These are phyloP conservation scores for Chlorophyllum brunneum DNA, from an alignment of 768 basidiomycete genomes.

Conservation along the genomic window DNA sequence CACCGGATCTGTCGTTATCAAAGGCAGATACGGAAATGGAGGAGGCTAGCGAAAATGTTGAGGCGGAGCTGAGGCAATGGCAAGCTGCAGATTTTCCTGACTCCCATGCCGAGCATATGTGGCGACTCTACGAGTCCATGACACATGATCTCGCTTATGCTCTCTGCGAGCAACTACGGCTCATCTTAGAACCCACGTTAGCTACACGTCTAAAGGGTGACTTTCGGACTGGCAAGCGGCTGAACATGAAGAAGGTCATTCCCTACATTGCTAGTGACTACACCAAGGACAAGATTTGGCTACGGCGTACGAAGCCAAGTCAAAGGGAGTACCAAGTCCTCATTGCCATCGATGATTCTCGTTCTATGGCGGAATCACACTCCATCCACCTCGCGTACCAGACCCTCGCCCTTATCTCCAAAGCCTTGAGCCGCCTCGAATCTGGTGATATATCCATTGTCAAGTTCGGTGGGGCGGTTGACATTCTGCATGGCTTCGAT, in stretches of 20 bases:
- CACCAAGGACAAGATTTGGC: slow-evolving; percentile 99
- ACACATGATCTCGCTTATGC: slow-evolving; percentile 89
- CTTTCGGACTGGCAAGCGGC: slow-evolving; percentile 94
- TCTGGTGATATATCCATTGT: slow-evolving; percentile 93
- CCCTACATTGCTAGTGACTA: slow-evolving; percentile 98
- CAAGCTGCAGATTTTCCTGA: slow-evolving; percentile 54
- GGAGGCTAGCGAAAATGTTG: slow-evolving; percentile 30
- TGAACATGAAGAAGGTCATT: slow-evolving; percentile 99
- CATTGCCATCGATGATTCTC: slow-evolving; percentile 92
- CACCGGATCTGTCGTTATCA: slow-evolving; percentile 22
- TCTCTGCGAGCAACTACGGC: slow-evolving; percentile 93
- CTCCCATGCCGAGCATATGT: slow-evolving; percentile 66
- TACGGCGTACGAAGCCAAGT: slow-evolving; percentile 90
- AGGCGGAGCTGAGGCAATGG: slow-evolving; percentile 59
- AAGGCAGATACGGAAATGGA: slow-evolving; percentile 23
- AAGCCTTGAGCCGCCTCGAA: slow-evolving; percentile 87
- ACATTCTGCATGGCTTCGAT: slow-evolving; percentile 85
- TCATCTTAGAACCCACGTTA: slow-evolving; percentile 92
- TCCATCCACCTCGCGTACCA: slow-evolving; percentile 93
- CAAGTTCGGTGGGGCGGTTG: slow-evolving; percentile 84
- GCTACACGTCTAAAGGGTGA: slow-evolving; percentile 95
- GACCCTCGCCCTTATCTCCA: slow-evolving; percentile 87
- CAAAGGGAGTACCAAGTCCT: slow-evolving; percentile 95
- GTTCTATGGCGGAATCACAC: slow-evolving; percentile 92
- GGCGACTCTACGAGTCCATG: slow-evolving; percentile 87